phyloP scores from a whole-genome alignment of 1,139 yeast genomes.

The Blastobotrys ciferrii region DNA sequence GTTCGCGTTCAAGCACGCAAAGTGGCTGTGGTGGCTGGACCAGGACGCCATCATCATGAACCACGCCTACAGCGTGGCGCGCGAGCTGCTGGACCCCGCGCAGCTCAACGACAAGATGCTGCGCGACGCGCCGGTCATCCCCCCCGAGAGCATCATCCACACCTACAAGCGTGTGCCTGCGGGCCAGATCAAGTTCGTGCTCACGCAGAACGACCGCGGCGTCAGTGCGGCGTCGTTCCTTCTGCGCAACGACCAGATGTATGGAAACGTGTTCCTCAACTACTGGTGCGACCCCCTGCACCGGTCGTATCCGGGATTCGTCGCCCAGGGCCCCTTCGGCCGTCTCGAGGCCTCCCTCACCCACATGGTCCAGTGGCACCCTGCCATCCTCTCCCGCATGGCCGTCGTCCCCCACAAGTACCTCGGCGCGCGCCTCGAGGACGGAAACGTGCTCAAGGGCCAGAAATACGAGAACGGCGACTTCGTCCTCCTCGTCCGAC shows the following conservation, averaged over 20 bases:
- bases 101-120: slow-evolving; percentile 60
- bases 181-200: slow-evolving; percentile 52
- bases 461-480: slow-evolving; percentile 26
- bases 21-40: slow-evolving; percentile 86
- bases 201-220: slow-evolving; percentile 63
- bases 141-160: slow-evolving; percentile 58
- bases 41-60: slow-evolving; percentile 75
- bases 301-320: slow-evolving; percentile 62
- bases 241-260: slow-evolving; percentile 54
- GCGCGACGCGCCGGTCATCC: slow-evolving; percentile 57
- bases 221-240: slow-evolving; percentile 69
- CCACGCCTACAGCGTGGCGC: slow-evolving; percentile 51
- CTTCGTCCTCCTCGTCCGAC: slow-evolving; percentile 29
- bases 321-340: slow-evolving; percentile 51
- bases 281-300: slow-evolving; percentile 69
- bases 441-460: slow-evolving; percentile 27
- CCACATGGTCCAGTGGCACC: slow-evolving; percentile 90
- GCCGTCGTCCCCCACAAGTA: slow-evolving; percentile 54
- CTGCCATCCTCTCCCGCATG: slow-evolving; percentile 66
- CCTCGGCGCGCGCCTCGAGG: slow-evolving; percentile 28
- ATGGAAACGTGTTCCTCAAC: slow-evolving; percentile 65
- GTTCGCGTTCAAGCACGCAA: slow-evolving; percentile 82
- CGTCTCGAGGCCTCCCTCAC: slow-evolving; percentile 50
- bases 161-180: slow-evolving; percentile 66
- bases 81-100: slow-evolving; percentile 47